Conservation (phyloP, 1,284 basidiomycete species). For the Exsudoporus floridanus region DNA sequence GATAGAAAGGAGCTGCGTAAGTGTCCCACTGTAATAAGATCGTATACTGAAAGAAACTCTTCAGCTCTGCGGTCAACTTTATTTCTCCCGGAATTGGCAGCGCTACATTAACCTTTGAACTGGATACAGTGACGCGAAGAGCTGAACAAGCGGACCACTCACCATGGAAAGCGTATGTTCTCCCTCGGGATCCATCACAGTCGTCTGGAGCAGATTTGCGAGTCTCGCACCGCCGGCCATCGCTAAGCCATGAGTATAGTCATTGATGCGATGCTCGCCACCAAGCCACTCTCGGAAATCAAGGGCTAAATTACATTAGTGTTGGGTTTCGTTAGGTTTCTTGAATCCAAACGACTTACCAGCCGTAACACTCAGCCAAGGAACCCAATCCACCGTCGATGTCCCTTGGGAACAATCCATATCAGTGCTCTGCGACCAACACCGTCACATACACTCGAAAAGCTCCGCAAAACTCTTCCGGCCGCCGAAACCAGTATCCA, state of each 20-base stretch:
- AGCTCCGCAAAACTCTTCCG: not conserved
- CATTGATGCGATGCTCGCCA: conserved; percentile 74
- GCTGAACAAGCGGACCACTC: conserved; percentile 19
- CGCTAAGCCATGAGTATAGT: conserved; percentile 73
- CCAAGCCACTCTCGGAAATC: conserved; percentile 77
- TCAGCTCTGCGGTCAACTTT: conserved; percentile 32
- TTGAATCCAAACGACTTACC: conserved; percentile 37
- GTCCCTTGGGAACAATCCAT: conserved; percentile 33
- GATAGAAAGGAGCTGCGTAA: not conserved
- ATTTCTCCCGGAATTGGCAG: conserved; percentile 46
- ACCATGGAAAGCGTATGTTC: conserved; percentile 74
- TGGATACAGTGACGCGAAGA: not conserved
- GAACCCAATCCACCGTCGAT: conserved; percentile 58
- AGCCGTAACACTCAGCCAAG: conserved; percentile 50
- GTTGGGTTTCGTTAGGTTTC: conserved; percentile 14
- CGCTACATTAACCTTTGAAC: conserved; percentile 45
- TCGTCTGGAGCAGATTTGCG: conserved; percentile 61
- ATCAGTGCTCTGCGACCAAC: not conserved
- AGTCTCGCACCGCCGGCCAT: conserved; percentile 65
- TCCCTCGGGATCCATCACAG: conserved; percentile 54
- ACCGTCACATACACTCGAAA: not conserved
- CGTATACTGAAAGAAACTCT: conserved; percentile 35
- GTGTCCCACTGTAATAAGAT: conserved; percentile 41
- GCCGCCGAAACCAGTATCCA: not conserved
- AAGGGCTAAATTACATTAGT: conserved; percentile 46